A percentile compares a stretch with the other conserved stretches of the same genome.
Conservation (phyloP, 2,329 filamentous ascomycete genomes). For the Stylonectria norvegica region DNA sequence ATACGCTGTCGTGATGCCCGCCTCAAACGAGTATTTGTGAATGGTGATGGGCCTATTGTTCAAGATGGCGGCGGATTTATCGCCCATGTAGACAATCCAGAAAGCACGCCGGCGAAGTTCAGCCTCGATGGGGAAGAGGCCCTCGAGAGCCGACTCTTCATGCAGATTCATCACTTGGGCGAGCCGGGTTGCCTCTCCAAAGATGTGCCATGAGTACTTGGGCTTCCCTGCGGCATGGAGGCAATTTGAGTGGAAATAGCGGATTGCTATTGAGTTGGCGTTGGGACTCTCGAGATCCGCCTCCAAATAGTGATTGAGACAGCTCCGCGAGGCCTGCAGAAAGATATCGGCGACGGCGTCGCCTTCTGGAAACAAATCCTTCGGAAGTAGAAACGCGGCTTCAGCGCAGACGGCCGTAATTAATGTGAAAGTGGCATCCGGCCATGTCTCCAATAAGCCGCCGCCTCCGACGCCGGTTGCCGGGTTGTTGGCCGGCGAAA, state of each 20-base stretch:
- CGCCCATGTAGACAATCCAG: constrained; percentile 40
- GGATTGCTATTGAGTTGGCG: constrained; percentile 41
- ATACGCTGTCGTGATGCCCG: constrained; percentile 37
- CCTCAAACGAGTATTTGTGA: constrained; percentile 41
- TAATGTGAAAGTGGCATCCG: constrained; percentile 38
- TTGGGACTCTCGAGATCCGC: constrained; percentile 40
- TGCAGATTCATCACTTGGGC: constrained; percentile 42
- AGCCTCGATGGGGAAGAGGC: constrained; percentile 35
- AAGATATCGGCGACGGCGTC: constrained; percentile 37
- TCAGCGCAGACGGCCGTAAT: constrained; percentile 44
- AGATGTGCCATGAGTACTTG: constrained; percentile 43
- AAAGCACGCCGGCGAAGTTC: constrained; percentile 36
- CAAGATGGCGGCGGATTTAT: constrained; percentile 38
- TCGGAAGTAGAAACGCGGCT: constrained; percentile 38
- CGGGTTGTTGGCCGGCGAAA: constrained; percentile 11
- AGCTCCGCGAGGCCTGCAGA: constrained; percentile 37
- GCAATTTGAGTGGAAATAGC: constrained; percentile 45
- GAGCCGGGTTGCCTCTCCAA: constrained; percentile 41
- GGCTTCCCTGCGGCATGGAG: constrained; percentile 42
- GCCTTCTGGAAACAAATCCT: constrained; percentile 38
- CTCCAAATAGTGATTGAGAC: constrained; percentile 38
- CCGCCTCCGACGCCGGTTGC: neutral
- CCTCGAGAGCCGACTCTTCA: constrained; percentile 37
- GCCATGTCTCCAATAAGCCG: constrained; percentile 29
- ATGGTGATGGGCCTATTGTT: constrained; percentile 43